Evolutionary conservation across 2,329 filamentous ascomycete genomes (phyloP).

Genomic region (Neophaeococcomyces mojaviensis): DNA sequence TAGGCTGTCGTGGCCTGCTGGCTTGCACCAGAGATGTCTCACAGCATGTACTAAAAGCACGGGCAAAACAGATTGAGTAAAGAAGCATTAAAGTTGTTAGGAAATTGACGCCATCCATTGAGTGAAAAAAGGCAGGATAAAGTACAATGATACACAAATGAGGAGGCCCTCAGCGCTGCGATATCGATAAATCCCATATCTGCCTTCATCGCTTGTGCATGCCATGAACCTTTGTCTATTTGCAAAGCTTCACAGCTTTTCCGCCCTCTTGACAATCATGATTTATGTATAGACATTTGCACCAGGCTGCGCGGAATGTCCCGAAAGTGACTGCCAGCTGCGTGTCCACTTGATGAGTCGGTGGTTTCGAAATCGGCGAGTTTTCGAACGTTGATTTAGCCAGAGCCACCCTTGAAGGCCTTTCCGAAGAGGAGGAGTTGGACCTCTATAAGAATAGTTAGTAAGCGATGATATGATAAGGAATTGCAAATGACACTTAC

Average conservation of each 20-base stretch:
- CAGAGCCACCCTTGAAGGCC: slow-evolving; percentile 69
- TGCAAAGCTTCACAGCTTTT: slow-evolving; percentile 9
- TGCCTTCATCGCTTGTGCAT: slow-evolving; percentile 9
- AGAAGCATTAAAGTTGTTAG: not conserved
- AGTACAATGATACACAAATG: slow-evolving; percentile 11
- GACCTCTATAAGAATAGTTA: slow-evolving; percentile 20
- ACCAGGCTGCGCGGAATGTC: not conserved
- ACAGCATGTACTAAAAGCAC: not conserved
- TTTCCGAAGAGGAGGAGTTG: slow-evolving; percentile 99
- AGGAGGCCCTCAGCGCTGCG: slow-evolving; percentile 8
- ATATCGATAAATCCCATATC: slow-evolving; percentile 7
- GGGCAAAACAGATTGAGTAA: not conserved
- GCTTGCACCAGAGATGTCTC: too few relatives aligned
- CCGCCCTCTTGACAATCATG: slow-evolving; percentile 3
- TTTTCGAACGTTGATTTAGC: slow-evolving; percentile 23
- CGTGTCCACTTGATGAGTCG: slow-evolving; percentile 7
- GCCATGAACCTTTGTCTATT: slow-evolving; percentile 11
- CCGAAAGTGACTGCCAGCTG: slow-evolving; percentile 10
- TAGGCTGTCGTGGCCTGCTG: too few relatives aligned
- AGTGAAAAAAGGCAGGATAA: slow-evolving; percentile 6
- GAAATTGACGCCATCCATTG: slow-evolving; percentile 9
- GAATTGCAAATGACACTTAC: slow-evolving; percentile 36
- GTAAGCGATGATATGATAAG: not conserved
- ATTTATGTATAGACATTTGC: slow-evolving; percentile 8
- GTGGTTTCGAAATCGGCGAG: slow-evolving; percentile 9